phyloP scores from a whole-genome alignment of 371 early-diverging fungal genomes.

The Haplosporangium sp. region DNA sequence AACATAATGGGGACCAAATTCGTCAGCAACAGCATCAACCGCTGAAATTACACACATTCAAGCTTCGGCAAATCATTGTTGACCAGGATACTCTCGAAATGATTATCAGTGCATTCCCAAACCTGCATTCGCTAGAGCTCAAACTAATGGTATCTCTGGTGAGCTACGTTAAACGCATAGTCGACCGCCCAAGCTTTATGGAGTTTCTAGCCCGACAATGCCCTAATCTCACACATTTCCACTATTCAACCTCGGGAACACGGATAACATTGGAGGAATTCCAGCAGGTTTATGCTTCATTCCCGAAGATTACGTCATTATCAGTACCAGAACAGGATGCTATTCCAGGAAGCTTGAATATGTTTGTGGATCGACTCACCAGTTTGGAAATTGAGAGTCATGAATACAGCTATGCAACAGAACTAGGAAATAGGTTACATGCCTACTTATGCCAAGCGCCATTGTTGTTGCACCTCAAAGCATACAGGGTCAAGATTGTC shows the following conservation, averaged over 20 bases:
- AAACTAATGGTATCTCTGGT: neutral
- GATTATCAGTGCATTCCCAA: constrained; percentile 6
- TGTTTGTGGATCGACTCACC: constrained; percentile 15
- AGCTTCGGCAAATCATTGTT: constrained; percentile 1
- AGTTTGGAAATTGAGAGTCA: constrained; percentile 7
- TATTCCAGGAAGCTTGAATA: neutral
- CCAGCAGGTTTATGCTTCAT: neutral
- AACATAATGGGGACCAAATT: neutral
- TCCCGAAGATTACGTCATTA: constrained; percentile 1
- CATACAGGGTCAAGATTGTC: neutral
- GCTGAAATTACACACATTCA: constrained; percentile 4
- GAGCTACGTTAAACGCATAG: neutral
- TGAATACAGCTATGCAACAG: neutral
- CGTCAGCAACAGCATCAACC: neutral
- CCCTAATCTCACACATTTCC: neutral
- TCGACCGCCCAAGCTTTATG: constrained; percentile 1
- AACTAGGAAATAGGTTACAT: neutral
- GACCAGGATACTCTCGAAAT: constrained; percentile 6
- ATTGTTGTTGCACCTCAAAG: constrained; percentile 10
- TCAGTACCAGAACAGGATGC: neutral
- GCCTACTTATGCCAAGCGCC: constrained; percentile 16
- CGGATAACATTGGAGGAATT: neutral
- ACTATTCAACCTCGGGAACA: neutral
- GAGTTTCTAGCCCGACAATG: neutral
- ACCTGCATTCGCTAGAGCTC: constrained; percentile 8